Evolutionary conservation across 768 basidiomycete species (phyloP), one percentile per base, ranked within the genome.

Genomic region (Flagelloscypha sp.): DNA sequence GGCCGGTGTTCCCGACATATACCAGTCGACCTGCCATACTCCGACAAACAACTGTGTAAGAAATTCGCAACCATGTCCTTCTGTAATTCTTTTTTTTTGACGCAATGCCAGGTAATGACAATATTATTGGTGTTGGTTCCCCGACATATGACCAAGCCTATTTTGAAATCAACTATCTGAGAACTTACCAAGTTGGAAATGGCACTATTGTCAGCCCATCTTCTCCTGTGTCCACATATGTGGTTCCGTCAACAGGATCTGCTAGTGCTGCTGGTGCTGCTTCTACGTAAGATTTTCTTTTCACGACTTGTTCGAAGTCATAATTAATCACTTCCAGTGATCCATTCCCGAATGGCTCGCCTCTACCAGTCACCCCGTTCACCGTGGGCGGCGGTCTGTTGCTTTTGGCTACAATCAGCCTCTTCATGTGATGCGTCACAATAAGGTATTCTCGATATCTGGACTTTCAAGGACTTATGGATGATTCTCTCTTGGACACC

Each of bases 161-260:
- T 50, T 82, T 76, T 55, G 77, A 79, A 50, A 68, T 83, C 46
- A 52, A 60, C 23, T 74, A 70, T 43, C 55, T 82, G 44, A 64
- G 72, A 24, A 51, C 50, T 11, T 49, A 49, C 36, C n/a, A n/a
- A n/a, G n/a, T n/a, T n/a, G n/a, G n/a, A n/a, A n/a, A n/a, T n/a
- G 47, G 43, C n/a, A 47, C 35, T 10, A 16, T 16, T 17, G 25
- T 17, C n/a, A 21, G 12, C 23, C 9, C 25, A 13, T 13, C 25
- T 27, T 27, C 25, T 27, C 16, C 28, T 4, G 13, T 13, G 25
- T 27, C 25, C 25, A 27, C 25, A 27, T 27, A 22, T 27, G 25
- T 15, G n/a, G 11, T 24, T 13, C 24, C 35, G 12, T 27, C 35
- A 27, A 13, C 9, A 13, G 25, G 9, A 13, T 9, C 25, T 13